Percentiles rank a stretch among this genome's conserved stretches.
Conservation (phyloP, 108 stramenopile genomes). For the Pseudonitzschia pungens region DNA sequence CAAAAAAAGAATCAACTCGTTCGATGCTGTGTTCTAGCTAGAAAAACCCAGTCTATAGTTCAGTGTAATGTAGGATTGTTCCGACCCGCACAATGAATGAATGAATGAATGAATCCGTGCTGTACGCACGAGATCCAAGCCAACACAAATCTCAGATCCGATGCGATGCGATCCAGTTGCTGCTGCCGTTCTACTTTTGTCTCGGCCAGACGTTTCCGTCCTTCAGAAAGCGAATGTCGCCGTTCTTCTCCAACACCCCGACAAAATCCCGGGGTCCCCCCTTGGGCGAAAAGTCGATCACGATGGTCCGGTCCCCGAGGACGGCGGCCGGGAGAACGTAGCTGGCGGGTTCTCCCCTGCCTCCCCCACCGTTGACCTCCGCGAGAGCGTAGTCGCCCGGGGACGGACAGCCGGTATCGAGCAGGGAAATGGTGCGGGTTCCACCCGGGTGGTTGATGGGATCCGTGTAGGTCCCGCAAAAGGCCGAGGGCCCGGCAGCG, state of each 20-base stretch:
- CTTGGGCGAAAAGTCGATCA: constrained; percentile 59
- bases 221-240: constrained; percentile 47
- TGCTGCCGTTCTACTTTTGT: too few relatives aligned
- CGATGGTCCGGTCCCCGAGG: constrained; percentile 52
- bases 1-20: too few relatives aligned
- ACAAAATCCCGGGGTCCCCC: constrained; percentile 53
- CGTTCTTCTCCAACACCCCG: constrained; percentile 54
- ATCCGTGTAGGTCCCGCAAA: constrained; percentile 51
- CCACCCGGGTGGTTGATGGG: constrained; percentile 68
- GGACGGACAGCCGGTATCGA: constrained; percentile 17
- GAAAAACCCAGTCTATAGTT: too few relatives aligned
- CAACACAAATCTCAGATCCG: too few relatives aligned
- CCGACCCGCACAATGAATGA: too few relatives aligned
- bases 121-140: too few relatives aligned
- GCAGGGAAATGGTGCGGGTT: constrained; percentile 43
- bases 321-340: constrained; percentile 52
- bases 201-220: constrained; percentile 65
- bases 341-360: constrained; percentile 48
- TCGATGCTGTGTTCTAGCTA: too few relatives aligned
- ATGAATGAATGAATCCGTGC: too few relatives aligned
- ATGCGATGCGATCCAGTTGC: too few relatives aligned
- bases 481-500: neutral
- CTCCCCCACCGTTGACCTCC: constrained; percentile 49
- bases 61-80: too few relatives aligned
- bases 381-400: constrained; percentile 55